Evolutionary conservation across 2,329 filamentous ascomycete species (phyloP).

Genomic region (Trichophyton benhamiae): DNA sequence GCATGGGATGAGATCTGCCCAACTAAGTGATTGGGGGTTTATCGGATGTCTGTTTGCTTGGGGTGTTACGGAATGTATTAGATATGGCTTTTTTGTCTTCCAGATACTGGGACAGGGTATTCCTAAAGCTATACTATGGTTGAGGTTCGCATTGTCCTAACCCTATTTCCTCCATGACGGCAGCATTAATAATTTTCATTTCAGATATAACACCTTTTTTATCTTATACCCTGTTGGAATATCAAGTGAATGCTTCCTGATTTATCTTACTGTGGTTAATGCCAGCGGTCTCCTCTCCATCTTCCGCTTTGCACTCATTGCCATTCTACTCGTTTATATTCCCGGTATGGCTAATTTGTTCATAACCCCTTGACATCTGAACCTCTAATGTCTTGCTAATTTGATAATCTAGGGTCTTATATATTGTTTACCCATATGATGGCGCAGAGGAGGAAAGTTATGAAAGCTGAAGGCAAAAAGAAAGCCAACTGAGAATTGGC

Average conservation of each 20-base stretch:
- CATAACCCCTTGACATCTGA: neutral
- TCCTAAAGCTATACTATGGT: slow-evolving; percentile 59
- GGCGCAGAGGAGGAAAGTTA: slow-evolving; percentile 68
- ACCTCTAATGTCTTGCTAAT: slow-evolving; percentile 14
- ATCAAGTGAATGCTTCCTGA: slow-evolving; percentile 69
- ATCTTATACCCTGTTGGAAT: slow-evolving; percentile 89
- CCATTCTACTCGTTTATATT: slow-evolving; percentile 61
- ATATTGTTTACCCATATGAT: slow-evolving; percentile 93
- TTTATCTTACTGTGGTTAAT: slow-evolving; percentile 55
- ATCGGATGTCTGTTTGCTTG: slow-evolving; percentile 59
- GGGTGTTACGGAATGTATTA: slow-evolving; percentile 81
- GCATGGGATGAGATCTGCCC: slow-evolving; percentile 14
- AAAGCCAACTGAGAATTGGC: neutral
- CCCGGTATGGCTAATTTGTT: slow-evolving; percentile 46
- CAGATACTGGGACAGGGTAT: slow-evolving; percentile 44
- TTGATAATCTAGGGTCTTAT: slow-evolving; percentile 50
- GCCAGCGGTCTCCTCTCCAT: slow-evolving; percentile 41
- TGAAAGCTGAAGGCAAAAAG: slow-evolving; percentile 47
- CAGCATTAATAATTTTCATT: slow-evolving; percentile 2
- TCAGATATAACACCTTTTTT: slow-evolving; percentile 72
- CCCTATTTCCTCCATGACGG: neutral
- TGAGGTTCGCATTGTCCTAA: slow-evolving; percentile 42
- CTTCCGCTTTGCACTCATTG: slow-evolving; percentile 50
- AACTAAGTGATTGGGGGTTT: slow-evolving; percentile 31
- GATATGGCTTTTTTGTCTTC: slow-evolving; percentile 83